These are phyloP conservation scores for Naegleria gruberi DNA, from an alignment of 208 protist genomes.

Conservation along the genomic window DNA sequence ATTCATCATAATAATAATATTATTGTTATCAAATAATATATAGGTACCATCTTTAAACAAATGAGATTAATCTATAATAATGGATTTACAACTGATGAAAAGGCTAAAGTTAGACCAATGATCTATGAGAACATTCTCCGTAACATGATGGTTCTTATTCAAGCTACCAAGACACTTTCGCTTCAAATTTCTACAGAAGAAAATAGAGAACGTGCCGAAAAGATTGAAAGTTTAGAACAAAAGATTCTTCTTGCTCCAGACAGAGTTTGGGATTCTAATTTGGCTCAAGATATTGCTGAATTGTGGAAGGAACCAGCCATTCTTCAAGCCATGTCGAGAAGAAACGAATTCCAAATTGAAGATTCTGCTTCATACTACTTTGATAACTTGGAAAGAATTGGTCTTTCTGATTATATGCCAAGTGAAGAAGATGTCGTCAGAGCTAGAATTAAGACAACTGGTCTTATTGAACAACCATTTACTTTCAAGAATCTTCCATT, in stretches of 20 bases:
- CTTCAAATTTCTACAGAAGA: constrained; percentile 15
- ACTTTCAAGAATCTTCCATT: not conserved
- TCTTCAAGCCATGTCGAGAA: constrained; percentile 15
- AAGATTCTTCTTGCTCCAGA: not conserved
- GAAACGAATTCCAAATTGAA: constrained; percentile 48
- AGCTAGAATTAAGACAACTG: constrained; percentile 21
- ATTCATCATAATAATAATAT: not conserved
- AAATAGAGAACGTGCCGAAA: not conserved
- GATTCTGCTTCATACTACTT: constrained; percentile 44
- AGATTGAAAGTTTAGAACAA: not conserved
- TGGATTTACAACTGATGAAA: constrained; percentile 14
- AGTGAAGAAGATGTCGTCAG: constrained; percentile 26
- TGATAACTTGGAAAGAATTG: constrained; percentile 17
- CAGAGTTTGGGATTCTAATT: constrained; percentile 21
- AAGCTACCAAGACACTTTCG: not conserved
- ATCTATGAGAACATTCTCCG: not conserved
- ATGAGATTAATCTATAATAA: constrained; percentile 50
- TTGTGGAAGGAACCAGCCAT: constrained; percentile 49
- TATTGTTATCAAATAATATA: constrained; percentile 44
- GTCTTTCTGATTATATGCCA: constrained; percentile 21
- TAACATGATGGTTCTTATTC: constrained; percentile 2
- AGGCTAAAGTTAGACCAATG: not conserved
- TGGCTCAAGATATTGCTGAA: constrained; percentile 40
- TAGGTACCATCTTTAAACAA: constrained; percentile 53
- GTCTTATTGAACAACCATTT: constrained; percentile 24